Percentiles rank a stretch among this genome's conserved stretches.
These are phyloP conservation scores for Cynara cardunculus DNA, from an alignment of 129 eudicot genomes.

Conservation along the genomic window DNA sequence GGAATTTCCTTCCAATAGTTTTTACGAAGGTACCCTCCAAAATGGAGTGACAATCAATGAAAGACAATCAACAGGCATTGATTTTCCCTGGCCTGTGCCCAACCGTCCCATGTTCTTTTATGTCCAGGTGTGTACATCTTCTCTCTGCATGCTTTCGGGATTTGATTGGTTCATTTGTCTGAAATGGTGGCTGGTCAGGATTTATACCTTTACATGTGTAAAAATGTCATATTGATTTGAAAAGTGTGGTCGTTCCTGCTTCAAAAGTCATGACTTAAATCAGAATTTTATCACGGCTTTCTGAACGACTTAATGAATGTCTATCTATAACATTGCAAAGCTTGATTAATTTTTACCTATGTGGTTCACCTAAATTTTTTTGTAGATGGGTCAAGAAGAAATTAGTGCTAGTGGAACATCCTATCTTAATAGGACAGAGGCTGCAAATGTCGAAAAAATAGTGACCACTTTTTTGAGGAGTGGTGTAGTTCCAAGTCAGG, in stretches of 20 bases:
- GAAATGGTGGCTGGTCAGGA: background rate
- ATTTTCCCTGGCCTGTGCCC: slow-evolving; percentile 99
- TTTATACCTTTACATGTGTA: background rate
- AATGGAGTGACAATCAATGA: slow-evolving; percentile 93
- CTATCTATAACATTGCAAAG: background rate
- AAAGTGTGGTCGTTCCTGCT: background rate
- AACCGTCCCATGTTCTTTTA: slow-evolving; percentile 93
- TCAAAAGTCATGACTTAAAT: background rate
- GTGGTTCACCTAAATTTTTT: background rate
- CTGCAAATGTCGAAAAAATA: slow-evolving; percentile 91
- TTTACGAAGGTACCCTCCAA: slow-evolving; percentile 92
- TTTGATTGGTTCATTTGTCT: background rate
- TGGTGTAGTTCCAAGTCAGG: slow-evolving; percentile 97
- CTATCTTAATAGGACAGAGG: slow-evolving; percentile 88
- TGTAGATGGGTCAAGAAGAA: slow-evolving; percentile 98
- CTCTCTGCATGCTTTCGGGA: background rate
- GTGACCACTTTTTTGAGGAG: slow-evolving; percentile 90
- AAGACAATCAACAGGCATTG: slow-evolving; percentile 87
- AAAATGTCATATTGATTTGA: background rate
- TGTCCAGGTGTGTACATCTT: slow-evolving; percentile 60
- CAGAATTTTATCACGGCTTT: background rate
- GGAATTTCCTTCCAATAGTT: slow-evolving; percentile 88
- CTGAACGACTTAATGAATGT: background rate
- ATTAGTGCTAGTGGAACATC: slow-evolving; percentile 97
- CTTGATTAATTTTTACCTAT: background rate